phyloP scores from a whole-genome alignment of 805 yeast genomes.

The Candida coquimbonensis region DNA sequence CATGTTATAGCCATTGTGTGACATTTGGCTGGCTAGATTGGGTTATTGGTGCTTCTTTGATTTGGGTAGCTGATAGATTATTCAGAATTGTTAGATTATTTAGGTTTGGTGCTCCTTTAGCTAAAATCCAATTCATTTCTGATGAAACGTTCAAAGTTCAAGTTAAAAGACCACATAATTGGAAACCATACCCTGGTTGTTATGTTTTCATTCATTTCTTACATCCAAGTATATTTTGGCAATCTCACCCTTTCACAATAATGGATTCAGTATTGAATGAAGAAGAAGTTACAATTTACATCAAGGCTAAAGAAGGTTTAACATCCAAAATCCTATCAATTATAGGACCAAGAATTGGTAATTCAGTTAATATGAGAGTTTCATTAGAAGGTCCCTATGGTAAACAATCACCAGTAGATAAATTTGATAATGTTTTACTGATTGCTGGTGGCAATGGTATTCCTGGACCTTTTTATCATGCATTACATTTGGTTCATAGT shows the following conservation, averaged over 20 bases:
- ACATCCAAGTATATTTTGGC: constrained; percentile 49
- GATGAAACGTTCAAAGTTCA: constrained; percentile 41
- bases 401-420: constrained; percentile 29
- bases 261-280: constrained; percentile 33
- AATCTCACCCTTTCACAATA: constrained; percentile 69
- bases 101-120: constrained; percentile 17
- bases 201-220: constrained; percentile 53
- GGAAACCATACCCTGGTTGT: constrained; percentile 44
- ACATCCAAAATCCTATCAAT: constrained; percentile 32
- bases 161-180: constrained; percentile 32
- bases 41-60: constrained; percentile 31
- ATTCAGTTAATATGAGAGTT: constrained; percentile 24
- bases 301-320: constrained; percentile 52
- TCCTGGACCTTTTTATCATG: constrained; percentile 43
- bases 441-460: constrained; percentile 50
- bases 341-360: constrained; percentile 14
- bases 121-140: constrained; percentile 19
- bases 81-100: constrained; percentile 34
- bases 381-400: constrained; percentile 64
- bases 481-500: constrained; percentile 21
- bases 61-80: constrained; percentile 35
- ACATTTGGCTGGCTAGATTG: constrained; percentile 48
- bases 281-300: constrained; percentile 34
- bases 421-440: constrained; percentile 32
- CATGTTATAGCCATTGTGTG: constrained; percentile 53